Conservation (phyloP, 345 rosid genomes). For the Trapa incisa region DNA sequence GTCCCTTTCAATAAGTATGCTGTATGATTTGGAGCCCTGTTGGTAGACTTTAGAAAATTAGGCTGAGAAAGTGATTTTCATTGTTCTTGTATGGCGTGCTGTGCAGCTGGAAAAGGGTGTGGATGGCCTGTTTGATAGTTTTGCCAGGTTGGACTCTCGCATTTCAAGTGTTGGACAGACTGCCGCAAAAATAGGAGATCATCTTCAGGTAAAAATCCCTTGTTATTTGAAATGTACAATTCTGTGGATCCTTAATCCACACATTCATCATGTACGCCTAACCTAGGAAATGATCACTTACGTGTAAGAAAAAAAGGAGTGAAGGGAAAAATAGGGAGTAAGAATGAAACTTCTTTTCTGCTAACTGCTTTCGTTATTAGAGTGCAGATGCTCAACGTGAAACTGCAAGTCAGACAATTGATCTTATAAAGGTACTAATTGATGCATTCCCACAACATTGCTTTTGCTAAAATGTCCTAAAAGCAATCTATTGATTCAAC, state of each 20-base stretch:
- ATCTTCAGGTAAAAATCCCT: slow-evolving; percentile 59
- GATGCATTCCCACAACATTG: slow-evolving; percentile 9
- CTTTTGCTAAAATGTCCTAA: background rate
- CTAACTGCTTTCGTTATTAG: slow-evolving; percentile 27
- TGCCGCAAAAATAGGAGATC: slow-evolving; percentile 99
- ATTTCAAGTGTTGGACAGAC: slow-evolving; percentile 85
- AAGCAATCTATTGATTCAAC: slow-evolving; percentile 11
- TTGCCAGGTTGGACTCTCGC: slow-evolving; percentile 92
- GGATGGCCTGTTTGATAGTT: slow-evolving; percentile 88
- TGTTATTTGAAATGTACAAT: background rate
- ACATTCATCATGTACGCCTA: background rate
- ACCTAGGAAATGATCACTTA: background rate
- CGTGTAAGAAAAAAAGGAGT: background rate
- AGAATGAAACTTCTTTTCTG: background rate
- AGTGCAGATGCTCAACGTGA: slow-evolving; percentile 99
- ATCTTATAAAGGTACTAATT: slow-evolving; percentile 71
- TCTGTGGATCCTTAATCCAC: background rate
- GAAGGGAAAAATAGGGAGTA: no score
- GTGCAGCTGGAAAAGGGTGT: slow-evolving; percentile 88
- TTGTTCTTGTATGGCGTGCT: slow-evolving; percentile 83
- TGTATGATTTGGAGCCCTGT: background rate
- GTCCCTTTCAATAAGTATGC: background rate
- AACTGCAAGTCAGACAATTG: slow-evolving; percentile 96
- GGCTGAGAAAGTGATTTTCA: slow-evolving; percentile 12
- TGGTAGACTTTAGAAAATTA: background rate